phyloP scores from a whole-genome alignment of 2,329 filamentous ascomycete genomes.

The Cytospora piceae region DNA sequence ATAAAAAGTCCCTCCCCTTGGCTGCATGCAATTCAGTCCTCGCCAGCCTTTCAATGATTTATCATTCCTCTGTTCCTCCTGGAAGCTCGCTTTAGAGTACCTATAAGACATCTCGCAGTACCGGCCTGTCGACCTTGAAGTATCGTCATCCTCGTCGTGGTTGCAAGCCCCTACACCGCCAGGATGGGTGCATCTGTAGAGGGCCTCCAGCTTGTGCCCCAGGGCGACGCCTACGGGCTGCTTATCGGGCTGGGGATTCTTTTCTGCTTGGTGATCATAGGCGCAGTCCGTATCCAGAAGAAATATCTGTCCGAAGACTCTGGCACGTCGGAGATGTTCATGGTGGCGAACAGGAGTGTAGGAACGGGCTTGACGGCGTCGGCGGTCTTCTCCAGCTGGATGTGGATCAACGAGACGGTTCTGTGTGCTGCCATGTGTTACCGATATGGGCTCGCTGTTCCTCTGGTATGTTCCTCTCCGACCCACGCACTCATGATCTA shows the following conservation, averaged over 20 bases:
- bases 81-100: neutral
- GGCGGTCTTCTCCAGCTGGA: constrained; percentile 42
- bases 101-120: neutral
- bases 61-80: neutral
- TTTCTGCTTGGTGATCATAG: constrained; percentile 51
- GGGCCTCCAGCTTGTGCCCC: constrained; percentile 33
- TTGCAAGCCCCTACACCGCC: neutral
- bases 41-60: neutral
- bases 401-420: constrained; percentile 50
- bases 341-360: constrained; percentile 42
- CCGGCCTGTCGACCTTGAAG: neutral
- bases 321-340: constrained; percentile 50
- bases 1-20: too few relatives aligned
- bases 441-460: constrained; percentile 35
- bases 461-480: constrained; percentile 24
- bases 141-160: neutral
- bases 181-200: constrained; percentile 11
- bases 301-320: constrained; percentile 47
- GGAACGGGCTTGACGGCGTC: constrained; percentile 38
- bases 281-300: constrained; percentile 50
- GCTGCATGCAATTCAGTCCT: too few relatives aligned
- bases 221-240: constrained; percentile 48
- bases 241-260: constrained; percentile 52
- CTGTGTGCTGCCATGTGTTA: constrained; percentile 42
- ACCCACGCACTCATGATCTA: accelerated